Conservation (phyloP, 2,329 filamentous ascomycete species). For the Clonostachys sp. region DNA sequence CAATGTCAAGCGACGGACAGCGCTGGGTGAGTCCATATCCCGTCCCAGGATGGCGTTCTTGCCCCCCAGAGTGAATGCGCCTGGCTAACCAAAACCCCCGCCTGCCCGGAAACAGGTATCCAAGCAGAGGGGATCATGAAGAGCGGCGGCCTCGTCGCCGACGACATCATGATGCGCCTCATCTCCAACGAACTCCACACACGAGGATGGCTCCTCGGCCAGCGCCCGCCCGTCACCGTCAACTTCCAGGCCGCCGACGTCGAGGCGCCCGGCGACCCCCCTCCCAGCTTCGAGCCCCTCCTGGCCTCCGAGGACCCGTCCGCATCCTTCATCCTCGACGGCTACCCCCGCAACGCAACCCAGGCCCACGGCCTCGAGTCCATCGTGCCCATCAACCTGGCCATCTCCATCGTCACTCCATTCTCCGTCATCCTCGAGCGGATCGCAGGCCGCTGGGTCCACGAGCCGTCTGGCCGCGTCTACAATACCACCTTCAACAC, state of each 20-base stretch:
- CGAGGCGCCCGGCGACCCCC: slow-evolving; percentile 3
- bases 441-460: slow-evolving; percentile 90
- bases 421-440: slow-evolving; percentile 82
- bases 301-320: slow-evolving; percentile 62
- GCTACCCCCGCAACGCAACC: slow-evolving; percentile 82
- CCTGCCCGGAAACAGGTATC: slow-evolving; percentile 55
- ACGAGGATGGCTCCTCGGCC: slow-evolving; percentile 67
- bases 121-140: slow-evolving; percentile 88
- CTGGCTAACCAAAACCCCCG: slow-evolving; percentile 3
- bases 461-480: slow-evolving; percentile 83
- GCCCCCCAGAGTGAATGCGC: not conserved
- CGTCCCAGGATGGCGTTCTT: not conserved
- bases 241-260: slow-evolving; percentile 7
- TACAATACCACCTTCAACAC: slow-evolving; percentile 95
- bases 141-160: slow-evolving; percentile 82
- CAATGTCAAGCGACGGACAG: slow-evolving; percentile 86
- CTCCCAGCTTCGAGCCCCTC: slow-evolving; percentile 27
- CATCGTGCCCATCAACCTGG: slow-evolving; percentile 91
- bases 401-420: slow-evolving; percentile 81
- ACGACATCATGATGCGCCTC: slow-evolving; percentile 85
- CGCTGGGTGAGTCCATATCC: slow-evolving; percentile 59
- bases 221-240: not conserved
- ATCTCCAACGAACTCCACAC: slow-evolving; percentile 85
- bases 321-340: slow-evolving; percentile 92
- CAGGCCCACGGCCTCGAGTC: slow-evolving; percentile 76